Evolutionary conservation across 257 asterid genomes (phyloP), one percentile per base, ranked within the genome.

Genomic region (Nemophila menziesii): DNA sequence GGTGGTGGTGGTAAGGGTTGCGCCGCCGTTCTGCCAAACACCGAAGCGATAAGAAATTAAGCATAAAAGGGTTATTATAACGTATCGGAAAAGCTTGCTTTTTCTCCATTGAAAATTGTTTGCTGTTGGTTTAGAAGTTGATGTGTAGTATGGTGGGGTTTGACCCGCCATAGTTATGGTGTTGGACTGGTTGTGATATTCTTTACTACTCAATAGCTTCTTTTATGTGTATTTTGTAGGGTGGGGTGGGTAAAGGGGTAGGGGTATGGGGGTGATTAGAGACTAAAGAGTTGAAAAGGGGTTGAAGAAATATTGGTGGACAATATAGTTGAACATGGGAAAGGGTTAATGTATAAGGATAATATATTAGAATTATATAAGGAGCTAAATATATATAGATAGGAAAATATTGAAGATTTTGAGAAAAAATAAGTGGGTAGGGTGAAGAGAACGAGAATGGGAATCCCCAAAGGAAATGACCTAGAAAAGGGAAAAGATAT

Each of bases 31-130:
- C 29, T 77, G 79, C 75, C 80, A 80, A 20, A 60, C 67, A 16
- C 89, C 96, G 49, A 64, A 39, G 61, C 70, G 73, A 51, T 85
- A 85, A 55, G 58, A 74, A 50, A 78, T 47, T 39, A 86, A 69
- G 24, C 93, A 77, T 44, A 83, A 75, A 43, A 79, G 26, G 22
- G 73, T 34, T 15, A 77, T 54, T 55, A 54, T 3, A 16, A 64
- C 71, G 0, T 70, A 33, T 0, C 75, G 43, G 49, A 34, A 66
- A 53, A 77, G 73, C 17, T 59, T 74, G 44, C 60, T 57, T 52
- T 21, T 62, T 48, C 38, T 75, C 52, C 70, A 23, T 23, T 63
- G 63, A 50, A 16, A 55, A 61, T 21, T 49, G 29, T 51, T 4
- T 56, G 72, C 14, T 7, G 66, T 1, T 45, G 84, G 75, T 42